These are phyloP conservation scores for Ormosia emarginata DNA, from an alignment of 306 rosid species.

Conservation along the genomic window DNA sequence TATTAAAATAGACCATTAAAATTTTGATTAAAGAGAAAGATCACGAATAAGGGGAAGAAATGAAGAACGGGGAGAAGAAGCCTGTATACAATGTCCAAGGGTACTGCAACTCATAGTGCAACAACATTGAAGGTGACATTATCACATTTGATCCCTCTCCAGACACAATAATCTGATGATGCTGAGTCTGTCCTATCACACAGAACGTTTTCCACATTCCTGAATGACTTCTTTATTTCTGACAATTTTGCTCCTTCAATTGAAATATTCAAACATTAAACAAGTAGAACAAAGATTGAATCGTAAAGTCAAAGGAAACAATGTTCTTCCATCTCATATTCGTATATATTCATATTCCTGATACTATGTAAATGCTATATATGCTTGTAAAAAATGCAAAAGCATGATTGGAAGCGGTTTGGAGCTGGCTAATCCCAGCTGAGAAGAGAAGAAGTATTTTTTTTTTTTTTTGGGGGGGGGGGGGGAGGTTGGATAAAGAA, in stretches of 20 bases:
- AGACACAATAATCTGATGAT: constrained; percentile 79
- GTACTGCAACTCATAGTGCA: constrained; percentile 69
- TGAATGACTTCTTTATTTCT: constrained; percentile 87
- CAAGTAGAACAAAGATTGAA: background rate
- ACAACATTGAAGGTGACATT: constrained; percentile 75
- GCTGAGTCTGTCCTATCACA: constrained; percentile 86
- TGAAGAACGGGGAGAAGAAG: background rate
- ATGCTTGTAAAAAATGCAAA: background rate
- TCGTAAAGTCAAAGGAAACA: background rate
- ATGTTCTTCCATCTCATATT: background rate
- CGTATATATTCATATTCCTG: background rate
- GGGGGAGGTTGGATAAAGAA: too few species aligned
- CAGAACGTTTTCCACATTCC: constrained; percentile 85
- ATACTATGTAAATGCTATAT: too few species aligned
- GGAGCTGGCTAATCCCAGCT: too few species aligned
- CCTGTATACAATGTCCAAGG: background rate
- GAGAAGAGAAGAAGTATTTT: too few species aligned
- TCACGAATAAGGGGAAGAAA: constrained; percentile 11
- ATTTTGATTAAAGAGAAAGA: background rate
- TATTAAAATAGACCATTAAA: too few species aligned
- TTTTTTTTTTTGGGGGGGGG: too few species aligned
- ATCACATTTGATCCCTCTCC: constrained; percentile 94
- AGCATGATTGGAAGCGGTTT: too few species aligned
- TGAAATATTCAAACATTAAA: background rate
- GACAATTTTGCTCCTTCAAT: constrained; percentile 69